These are phyloP conservation scores for Monascus purpureus DNA, from an alignment of 495 filamentous ascomycete genomes.

Conservation along the genomic window DNA sequence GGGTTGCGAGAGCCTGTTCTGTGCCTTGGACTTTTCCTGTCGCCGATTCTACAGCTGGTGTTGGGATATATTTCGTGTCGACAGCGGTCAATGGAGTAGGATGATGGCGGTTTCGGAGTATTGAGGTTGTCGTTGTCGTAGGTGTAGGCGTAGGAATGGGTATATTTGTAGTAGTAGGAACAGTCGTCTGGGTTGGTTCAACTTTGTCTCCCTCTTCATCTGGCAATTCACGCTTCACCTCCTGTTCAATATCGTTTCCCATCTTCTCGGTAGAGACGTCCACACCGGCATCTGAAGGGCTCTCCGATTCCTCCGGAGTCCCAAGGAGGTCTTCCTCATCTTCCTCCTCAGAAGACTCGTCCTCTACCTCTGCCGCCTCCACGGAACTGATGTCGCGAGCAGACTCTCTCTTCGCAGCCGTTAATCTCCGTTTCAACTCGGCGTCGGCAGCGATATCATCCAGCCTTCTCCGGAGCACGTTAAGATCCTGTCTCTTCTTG, in stretches of 20 bases:
- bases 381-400: too few species aligned
- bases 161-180: conserved; percentile 3
- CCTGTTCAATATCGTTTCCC: too few species aligned
- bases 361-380: conserved; percentile 1
- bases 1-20: conserved; percentile 59
- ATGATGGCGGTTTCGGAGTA: conserved; percentile 20
- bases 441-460: conserved; percentile 27
- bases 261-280: too few species aligned
- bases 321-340: conserved; percentile 24
- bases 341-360: conserved; percentile 7
- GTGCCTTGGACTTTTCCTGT: too few species aligned
- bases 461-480: conserved; percentile 46
- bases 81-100: conserved; percentile 3
- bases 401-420: not conserved
- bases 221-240: too few species aligned
- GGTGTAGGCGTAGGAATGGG: conserved; percentile 5
- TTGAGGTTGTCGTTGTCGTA: conserved; percentile 6
- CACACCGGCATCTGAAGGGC: too few species aligned
- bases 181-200: conserved; percentile 6
- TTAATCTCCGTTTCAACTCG: conserved; percentile 3
- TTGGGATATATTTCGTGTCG: conserved; percentile 11
- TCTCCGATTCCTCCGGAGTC: conserved; percentile 12
- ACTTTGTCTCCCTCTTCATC: too few species aligned
- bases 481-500: conserved; percentile 47
- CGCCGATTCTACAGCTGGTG: too few species aligned